Evolutionary conservation across 805 yeast species (phyloP).

Genomic region (Blastobotrys peoriensis): DNA sequence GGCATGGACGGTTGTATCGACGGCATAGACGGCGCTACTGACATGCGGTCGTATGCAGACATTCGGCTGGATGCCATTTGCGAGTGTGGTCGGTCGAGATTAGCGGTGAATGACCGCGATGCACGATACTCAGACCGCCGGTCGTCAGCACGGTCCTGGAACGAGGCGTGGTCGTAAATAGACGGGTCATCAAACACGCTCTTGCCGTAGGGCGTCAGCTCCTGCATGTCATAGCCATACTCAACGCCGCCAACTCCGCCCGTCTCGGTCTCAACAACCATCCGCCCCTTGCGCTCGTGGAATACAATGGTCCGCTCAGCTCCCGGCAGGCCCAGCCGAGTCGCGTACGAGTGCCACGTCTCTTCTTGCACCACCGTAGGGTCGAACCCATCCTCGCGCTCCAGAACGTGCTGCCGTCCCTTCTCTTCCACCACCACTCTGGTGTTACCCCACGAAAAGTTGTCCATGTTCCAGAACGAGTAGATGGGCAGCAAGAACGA

Average conservation of each 20-base stretch:
- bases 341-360: slow-evolving; percentile 34
- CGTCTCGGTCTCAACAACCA: slow-evolving; percentile 22
- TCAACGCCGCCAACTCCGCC: slow-evolving; percentile 13
- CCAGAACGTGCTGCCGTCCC: slow-evolving; percentile 38
- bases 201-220: slow-evolving; percentile 12
- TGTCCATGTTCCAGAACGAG: slow-evolving; percentile 61
- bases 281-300: slow-evolving; percentile 30
- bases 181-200: slow-evolving; percentile 12
- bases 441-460: slow-evolving; percentile 62
- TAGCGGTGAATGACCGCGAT: slow-evolving; percentile 6
- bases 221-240: slow-evolving; percentile 24
- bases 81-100: not conserved
- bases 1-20: no score
- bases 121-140: slow-evolving; percentile 12
- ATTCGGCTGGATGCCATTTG: not conserved
- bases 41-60: not conserved
- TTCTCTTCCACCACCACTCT: slow-evolving; percentile 50
- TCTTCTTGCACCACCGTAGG: slow-evolving; percentile 33
- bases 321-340: slow-evolving; percentile 33
- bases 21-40: not conserved
- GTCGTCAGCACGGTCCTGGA: no score
- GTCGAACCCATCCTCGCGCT: slow-evolving; percentile 31
- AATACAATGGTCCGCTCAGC: slow-evolving; percentile 31
- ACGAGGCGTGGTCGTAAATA: no score
- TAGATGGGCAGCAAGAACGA: slow-evolving; percentile 54